Base-by-base conservation (phyloP, 495 filamentous ascomycete species). In the Achaetomiella virescens region DNA sequence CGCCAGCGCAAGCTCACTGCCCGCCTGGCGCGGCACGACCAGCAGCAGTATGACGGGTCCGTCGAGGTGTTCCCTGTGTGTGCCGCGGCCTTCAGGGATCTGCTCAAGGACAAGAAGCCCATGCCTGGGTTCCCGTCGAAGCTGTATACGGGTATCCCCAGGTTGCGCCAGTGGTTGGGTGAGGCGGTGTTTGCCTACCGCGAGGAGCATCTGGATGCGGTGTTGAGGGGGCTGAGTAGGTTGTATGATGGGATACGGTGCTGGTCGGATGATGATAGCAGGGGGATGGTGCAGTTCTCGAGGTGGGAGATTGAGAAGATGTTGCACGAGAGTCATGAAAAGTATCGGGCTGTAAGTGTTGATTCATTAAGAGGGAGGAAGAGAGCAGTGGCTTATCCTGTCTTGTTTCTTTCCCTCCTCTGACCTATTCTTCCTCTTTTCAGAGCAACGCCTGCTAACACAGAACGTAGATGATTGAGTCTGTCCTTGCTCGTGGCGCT, bases 91-190 rank as follows among this genome's bases (percentile, higher is more conserved):
- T 67, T 60, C 31, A 43, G 61, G n/a, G 53, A 62, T 5, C 48
- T 46, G 15, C 29, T 58, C 5, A 52, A 52, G 37, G 7, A 20
- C 6, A 31, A 47, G 0, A 43, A 46, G 9, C 46, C 31, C 5
- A 15, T 45, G 12, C 0, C 22, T 17, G 65, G 63, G 0, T 68
- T 66, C 8, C 63, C 66, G 0, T 55, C 55, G 9, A 41, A 43
- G 31, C 9, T 29, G 17, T 62, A 64, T 8, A 64, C 61, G 2
- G 66, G 64, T 2, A 50, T 66, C 17, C 61, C 64, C 9, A 22
- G 44, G 9, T 61, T 68, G 10, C 46, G 57, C 1, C 41, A 54
- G 17, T 68, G 63, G 63, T 20, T 66, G n/a, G 42, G 29, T 2
- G 42, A 52, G n/a, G 43, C 55, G 14, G 58, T 61, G 3, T 27